A percentile compares a stretch with the other conserved stretches of the same genome.
These are phyloP conservation scores for Microcyclospora pomicola DNA, from an alignment of 2,329 filamentous ascomycete genomes.

Conservation along the genomic window DNA sequence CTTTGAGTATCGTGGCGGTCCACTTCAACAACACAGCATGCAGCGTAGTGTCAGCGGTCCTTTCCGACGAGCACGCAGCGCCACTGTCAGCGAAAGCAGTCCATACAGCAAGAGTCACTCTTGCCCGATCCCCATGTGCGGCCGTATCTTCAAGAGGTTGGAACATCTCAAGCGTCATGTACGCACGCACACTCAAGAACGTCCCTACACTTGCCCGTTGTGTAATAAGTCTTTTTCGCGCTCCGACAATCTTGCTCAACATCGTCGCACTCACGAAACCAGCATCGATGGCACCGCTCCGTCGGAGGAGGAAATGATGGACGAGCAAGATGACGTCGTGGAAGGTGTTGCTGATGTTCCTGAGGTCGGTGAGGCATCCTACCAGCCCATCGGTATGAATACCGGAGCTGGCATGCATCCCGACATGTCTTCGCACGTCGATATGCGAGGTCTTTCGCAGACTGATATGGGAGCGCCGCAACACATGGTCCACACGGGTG, in stretches of 20 bases:
- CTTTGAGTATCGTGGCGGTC: slow-evolving; percentile 24
- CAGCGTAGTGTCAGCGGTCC: slow-evolving; percentile 55
- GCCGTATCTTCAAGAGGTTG: slow-evolving; percentile 93
- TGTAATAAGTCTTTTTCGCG: slow-evolving; percentile 98
- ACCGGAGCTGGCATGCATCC: slow-evolving; percentile 18
- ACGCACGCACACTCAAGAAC: slow-evolving; percentile 97
- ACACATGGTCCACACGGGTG: slow-evolving; percentile 30
- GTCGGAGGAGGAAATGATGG: slow-evolving; percentile 73
- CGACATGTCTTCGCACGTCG: slow-evolving; percentile 22
- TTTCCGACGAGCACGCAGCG: slow-evolving; percentile 79
- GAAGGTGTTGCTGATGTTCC: slow-evolving; percentile 38
- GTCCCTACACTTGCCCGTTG: slow-evolving; percentile 91
- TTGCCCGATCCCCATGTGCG: slow-evolving; percentile 96
- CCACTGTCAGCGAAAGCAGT: slow-evolving; percentile 84
- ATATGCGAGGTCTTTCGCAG: slow-evolving; percentile 20
- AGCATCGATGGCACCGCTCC: slow-evolving; percentile 50
- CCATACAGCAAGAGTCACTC: slow-evolving; percentile 98
- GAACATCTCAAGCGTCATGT: slow-evolving; percentile 99
- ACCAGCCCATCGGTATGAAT: slow-evolving; percentile 17
- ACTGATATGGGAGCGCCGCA: slow-evolving; percentile 30
- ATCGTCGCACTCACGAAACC: slow-evolving; percentile 69
- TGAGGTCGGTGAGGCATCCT: slow-evolving; percentile 11
- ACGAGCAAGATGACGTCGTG: slow-evolving; percentile 70
- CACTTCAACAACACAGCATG: slow-evolving; percentile 43
- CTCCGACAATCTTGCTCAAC: slow-evolving; percentile 97